Conservation (phyloP, 768 basidiomycete genomes). For the Mycena rosella region DNA sequence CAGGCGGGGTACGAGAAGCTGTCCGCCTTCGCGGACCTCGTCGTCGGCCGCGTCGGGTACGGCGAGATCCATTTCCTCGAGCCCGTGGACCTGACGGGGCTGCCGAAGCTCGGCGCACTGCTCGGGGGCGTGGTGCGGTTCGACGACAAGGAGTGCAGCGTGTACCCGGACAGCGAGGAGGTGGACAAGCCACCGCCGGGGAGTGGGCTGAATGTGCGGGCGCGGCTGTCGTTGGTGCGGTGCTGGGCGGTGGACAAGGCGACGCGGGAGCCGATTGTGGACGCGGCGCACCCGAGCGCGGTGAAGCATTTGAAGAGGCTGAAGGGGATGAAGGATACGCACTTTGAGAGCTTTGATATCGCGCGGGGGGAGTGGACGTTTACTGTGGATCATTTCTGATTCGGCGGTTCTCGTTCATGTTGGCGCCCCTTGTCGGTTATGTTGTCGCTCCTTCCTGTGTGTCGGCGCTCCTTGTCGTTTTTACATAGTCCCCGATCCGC, state of each 20-base stretch:
- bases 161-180: slow-evolving; percentile 93
- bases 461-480: not conserved
- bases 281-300: slow-evolving; percentile 75
- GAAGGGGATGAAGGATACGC: slow-evolving; percentile 87
- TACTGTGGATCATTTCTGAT: slow-evolving; percentile 90
- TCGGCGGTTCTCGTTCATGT: not conserved
- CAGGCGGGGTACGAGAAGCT: slow-evolving; percentile 81
- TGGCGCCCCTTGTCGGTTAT: not conserved
- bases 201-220: slow-evolving; percentile 90
- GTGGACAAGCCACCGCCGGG: slow-evolving; percentile 87
- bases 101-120: slow-evolving; percentile 83
- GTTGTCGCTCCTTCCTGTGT: not conserved
- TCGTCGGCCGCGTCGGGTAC: slow-evolving; percentile 92
- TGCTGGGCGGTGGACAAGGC: slow-evolving; percentile 95
- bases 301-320: slow-evolving; percentile 84
- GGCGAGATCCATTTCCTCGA: slow-evolving; percentile 89
- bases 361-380: slow-evolving; percentile 93
- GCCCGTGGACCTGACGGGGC: slow-evolving; percentile 88
- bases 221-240: slow-evolving; percentile 78
- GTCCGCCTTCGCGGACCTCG: slow-evolving; percentile 77
- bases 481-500: not conserved
- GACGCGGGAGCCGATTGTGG: slow-evolving; percentile 90
- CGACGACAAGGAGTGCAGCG: slow-evolving; percentile 91
- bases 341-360: slow-evolving; percentile 85
- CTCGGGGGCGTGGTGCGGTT: slow-evolving; percentile 91